phyloP scores from a whole-genome alignment of 345 rosid genomes.

The Salix viminalis region DNA sequence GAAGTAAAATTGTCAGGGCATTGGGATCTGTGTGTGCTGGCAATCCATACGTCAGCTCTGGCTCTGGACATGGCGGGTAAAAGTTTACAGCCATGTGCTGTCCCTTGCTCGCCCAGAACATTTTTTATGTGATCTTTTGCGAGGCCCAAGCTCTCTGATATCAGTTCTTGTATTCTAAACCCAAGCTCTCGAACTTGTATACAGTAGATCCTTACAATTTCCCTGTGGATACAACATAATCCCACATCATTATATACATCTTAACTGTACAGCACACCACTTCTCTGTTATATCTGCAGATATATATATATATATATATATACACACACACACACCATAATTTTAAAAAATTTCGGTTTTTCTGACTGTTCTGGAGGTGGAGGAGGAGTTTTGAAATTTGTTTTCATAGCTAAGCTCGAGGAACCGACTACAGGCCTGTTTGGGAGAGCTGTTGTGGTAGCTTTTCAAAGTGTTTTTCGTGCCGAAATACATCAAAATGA shows the following conservation, averaged over 20 bases:
- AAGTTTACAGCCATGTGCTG: conserved; percentile 94
- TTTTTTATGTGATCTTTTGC: conserved; percentile 48
- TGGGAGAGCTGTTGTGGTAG: too few species aligned
- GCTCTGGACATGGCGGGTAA: conserved; percentile 89
- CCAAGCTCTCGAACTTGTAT: conserved; percentile 60
- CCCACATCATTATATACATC: neutral
- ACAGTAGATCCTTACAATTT: conserved; percentile 55
- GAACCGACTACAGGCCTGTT: neutral
- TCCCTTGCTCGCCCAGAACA: conserved; percentile 76
- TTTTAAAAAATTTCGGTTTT: too few species aligned
- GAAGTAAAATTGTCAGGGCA: conserved; percentile 75
- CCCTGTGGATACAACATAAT: conserved; percentile 32
- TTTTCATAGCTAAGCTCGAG: too few species aligned
- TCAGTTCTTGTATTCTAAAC: conserved; percentile 53
- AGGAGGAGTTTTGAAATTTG: neutral
- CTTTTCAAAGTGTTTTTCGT: too few species aligned
- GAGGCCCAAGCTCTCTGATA: conserved; percentile 84
- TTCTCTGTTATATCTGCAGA: too few species aligned
- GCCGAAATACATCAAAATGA: too few species aligned
- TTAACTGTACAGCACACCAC: neutral
- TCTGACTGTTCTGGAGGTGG: too few species aligned
- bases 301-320: too few species aligned
- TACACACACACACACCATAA: too few species aligned
- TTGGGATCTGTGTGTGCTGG: conserved; percentile 94
- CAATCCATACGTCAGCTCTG: conserved; percentile 84